Evolutionary conservation across 768 basidiomycete genomes (phyloP).

Genomic region (Rhodocollybia butyracea): DNA sequence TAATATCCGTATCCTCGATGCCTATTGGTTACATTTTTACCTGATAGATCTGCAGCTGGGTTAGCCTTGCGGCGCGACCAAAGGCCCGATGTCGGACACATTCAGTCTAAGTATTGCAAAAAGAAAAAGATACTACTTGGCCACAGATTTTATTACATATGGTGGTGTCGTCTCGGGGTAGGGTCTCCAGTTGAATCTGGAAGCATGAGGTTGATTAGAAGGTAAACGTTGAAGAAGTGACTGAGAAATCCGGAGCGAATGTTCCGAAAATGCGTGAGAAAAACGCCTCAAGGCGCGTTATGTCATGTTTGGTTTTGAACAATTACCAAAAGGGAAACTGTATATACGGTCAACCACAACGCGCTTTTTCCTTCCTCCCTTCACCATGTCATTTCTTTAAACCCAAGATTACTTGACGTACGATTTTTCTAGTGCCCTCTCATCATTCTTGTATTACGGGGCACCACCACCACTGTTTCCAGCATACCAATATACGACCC

Average conservation of each 20-base stretch:
- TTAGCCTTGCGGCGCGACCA: constrained; percentile 2
- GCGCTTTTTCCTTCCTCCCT: background rate
- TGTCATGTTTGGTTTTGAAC: no score
- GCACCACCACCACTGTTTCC: background rate
- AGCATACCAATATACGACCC: no score
- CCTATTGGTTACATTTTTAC: no score
- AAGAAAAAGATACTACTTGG: background rate
- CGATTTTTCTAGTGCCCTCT: background rate
- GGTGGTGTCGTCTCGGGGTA: no score
- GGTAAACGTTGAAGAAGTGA: no score
- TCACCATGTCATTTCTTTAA: constrained; percentile 2
- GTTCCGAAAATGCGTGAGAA: no score
- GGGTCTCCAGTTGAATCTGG: no score
- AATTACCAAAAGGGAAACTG: no score
- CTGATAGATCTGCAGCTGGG: background rate
- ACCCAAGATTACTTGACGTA: background rate
- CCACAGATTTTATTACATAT: background rate
- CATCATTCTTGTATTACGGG: background rate
- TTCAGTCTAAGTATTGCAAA: background rate
- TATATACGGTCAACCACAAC: no score
- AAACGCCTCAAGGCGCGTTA: background rate
- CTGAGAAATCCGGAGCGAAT: background rate
- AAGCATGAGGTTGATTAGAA: no score
- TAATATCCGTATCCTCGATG: no score
- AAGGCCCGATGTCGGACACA: background rate